Percentiles rank a stretch among this genome's conserved stretches.
phyloP scores from a whole-genome alignment of 768 basidiomycete genomes.

The Mycena venus region DNA sequence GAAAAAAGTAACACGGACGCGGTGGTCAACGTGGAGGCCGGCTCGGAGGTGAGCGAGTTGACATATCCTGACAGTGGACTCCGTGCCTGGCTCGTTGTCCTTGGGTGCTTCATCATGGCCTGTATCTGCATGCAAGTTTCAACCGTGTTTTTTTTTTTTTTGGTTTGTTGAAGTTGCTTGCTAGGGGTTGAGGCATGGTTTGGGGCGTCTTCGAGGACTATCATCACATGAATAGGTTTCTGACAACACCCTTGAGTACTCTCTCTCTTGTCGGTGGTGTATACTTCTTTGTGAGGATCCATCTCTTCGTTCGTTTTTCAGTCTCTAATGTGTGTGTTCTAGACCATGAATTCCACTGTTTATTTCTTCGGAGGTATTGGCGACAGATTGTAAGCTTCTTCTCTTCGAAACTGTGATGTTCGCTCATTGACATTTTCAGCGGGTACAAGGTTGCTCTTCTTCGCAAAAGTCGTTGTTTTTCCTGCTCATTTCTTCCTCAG shows the following conservation, averaged over 20 bases:
- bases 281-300: slow-evolving; percentile 36
- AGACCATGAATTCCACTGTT: slow-evolving; percentile 43
- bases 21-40: not conserved
- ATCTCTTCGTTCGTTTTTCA: not conserved
- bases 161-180: not conserved
- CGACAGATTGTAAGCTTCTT: slow-evolving; percentile 44
- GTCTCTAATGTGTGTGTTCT: not conserved
- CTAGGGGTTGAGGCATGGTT: slow-evolving; percentile 37
- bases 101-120: slow-evolving; percentile 46
- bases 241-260: slow-evolving; percentile 30
- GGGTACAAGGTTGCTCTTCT: slow-evolving; percentile 35
- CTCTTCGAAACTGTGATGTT: too few relatives aligned
- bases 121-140: slow-evolving; percentile 44
- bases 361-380: slow-evolving; percentile 48
- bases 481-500: slow-evolving; percentile 23
- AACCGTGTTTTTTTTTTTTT: not conserved
- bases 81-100: slow-evolving; percentile 46
- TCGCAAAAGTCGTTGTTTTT: too few relatives aligned
- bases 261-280: slow-evolving; percentile 42
- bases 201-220: slow-evolving; percentile 50
- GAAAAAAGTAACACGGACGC: slow-evolving; percentile 9
- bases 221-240: slow-evolving; percentile 40
- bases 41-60: slow-evolving; percentile 25
- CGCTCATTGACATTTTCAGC: slow-evolving; percentile 17
- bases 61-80: slow-evolving; percentile 46